Conservation (phyloP, 805 yeast genomes). For the Candida insectorum region DNA sequence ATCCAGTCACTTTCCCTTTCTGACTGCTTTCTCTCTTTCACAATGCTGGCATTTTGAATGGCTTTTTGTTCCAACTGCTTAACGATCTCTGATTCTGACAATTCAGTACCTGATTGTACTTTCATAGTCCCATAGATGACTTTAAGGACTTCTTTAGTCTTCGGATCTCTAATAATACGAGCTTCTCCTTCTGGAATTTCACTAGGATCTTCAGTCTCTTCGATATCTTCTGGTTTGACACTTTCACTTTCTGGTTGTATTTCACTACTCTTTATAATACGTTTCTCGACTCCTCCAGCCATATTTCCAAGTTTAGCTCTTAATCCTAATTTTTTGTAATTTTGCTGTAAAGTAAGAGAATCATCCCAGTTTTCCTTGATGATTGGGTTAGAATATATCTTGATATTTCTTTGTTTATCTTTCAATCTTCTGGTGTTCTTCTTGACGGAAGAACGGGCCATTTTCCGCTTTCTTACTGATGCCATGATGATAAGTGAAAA, state of each 20-base stretch:
- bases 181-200: slow-evolving; percentile 79
- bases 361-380: slow-evolving; percentile 91
- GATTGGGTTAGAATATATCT: slow-evolving; percentile 70
- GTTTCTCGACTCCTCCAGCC: slow-evolving; percentile 80
- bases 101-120: slow-evolving; percentile 19
- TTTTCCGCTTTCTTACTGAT: slow-evolving; percentile 83
- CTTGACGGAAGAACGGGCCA: slow-evolving; percentile 65
- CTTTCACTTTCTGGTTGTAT: slow-evolving; percentile 26
- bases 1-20: slow-evolving; percentile 79
- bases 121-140: slow-evolving; percentile 71
- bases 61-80: slow-evolving; percentile 58
- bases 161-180: slow-evolving; percentile 64
- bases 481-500: slow-evolving; percentile 41
- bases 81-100: slow-evolving; percentile 54
- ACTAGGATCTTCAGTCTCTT: slow-evolving; percentile 48
- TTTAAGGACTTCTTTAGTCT: slow-evolving; percentile 58
- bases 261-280: slow-evolving; percentile 38
- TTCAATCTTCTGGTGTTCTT: slow-evolving; percentile 70
- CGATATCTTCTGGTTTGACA: slow-evolving; percentile 38
- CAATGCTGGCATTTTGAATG: slow-evolving; percentile 43
- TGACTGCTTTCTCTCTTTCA: slow-evolving; percentile 54
- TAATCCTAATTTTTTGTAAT: slow-evolving; percentile 80
- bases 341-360: slow-evolving; percentile 74
- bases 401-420: slow-evolving; percentile 65
- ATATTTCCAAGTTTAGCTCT: slow-evolving; percentile 59